phyloP scores from a whole-genome alignment of 208 protist genomes.

The Leishmania mexicana region DNA sequence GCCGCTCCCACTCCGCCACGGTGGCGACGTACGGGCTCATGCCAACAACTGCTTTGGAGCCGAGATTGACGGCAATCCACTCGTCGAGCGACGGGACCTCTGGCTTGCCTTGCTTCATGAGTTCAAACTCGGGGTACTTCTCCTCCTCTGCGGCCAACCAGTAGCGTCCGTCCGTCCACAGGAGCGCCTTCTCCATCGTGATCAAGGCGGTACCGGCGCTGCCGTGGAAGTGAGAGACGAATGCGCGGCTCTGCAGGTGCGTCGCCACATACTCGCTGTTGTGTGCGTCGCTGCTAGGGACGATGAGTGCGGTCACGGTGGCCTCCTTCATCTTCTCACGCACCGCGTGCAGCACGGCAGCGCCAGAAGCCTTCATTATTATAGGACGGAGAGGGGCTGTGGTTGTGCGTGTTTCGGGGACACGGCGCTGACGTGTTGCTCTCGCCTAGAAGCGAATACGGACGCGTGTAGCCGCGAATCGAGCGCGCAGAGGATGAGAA shows the following conservation, averaged over 20 bases:
- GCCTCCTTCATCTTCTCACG: conserved; percentile 76
- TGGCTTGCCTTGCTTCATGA: conserved; percentile 84
- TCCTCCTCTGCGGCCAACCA: conserved; percentile 92
- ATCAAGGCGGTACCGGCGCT: conserved; percentile 92
- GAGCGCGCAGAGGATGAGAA: no score
- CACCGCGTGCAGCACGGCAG: conserved; percentile 46
- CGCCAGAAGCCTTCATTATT: not conserved
- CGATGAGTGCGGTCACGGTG: conserved; percentile 81
- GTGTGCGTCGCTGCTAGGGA: conserved; percentile 94
- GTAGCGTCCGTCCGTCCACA: conserved; percentile 99
- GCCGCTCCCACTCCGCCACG: conserved; percentile 77
- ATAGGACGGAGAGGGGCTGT: not conserved
- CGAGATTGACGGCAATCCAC: conserved; percentile 65
- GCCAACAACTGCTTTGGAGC: conserved; percentile 42
- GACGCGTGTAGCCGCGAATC: no score
- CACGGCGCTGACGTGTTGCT: no score
- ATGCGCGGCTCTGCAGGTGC: conserved; percentile 20
- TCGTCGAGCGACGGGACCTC: conserved; percentile 70
- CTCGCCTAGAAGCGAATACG: no score
- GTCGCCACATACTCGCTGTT: conserved; percentile 96
- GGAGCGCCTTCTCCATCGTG: conserved; percentile 73
- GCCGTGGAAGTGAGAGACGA: conserved; percentile 95
- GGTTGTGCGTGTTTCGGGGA: no score
- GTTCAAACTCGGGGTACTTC: conserved; percentile 78
- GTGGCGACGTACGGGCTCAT: conserved; percentile 75